phyloP scores from a whole-genome alignment of 2,329 filamentous ascomycete genomes.

The Cryphonectria japonica region DNA sequence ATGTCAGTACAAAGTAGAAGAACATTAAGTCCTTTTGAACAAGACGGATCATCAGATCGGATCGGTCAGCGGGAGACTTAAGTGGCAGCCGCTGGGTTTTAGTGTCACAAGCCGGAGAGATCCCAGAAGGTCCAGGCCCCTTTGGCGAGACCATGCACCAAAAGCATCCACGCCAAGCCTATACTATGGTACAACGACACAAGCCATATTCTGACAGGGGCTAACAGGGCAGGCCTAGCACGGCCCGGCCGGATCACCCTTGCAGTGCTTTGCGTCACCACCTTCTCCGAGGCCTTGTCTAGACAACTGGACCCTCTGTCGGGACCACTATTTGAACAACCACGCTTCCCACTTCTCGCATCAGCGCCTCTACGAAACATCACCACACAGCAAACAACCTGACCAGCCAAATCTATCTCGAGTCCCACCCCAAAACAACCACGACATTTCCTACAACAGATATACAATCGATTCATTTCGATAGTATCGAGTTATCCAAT shows the following conservation, averaged over 20 bases:
- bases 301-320: neutral
- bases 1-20: too few species aligned
- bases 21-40: too few species aligned
- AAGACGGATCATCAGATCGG: neutral
- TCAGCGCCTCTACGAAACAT: conserved; percentile 1
- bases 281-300: neutral
- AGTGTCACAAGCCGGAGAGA: neutral
- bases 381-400: neutral
- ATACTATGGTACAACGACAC: neutral
- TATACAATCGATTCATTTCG: neutral
- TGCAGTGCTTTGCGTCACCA: neutral
- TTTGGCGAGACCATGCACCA: neutral
- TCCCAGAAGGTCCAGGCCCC: neutral
- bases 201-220: neutral
- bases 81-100: neutral
- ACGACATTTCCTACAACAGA: neutral
- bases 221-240: neutral
- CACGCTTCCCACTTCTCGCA: conserved; percentile 8
- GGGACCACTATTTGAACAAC: neutral
- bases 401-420: neutral
- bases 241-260: neutral
- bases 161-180: neutral
- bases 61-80: neutral
- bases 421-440: neutral
- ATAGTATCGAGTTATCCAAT: neutral